Evolutionary conservation across 805 yeast species (phyloP), one percentile per base, ranked within the genome.

Genomic region (Sugiyamaella boreocaroliniensis): DNA sequence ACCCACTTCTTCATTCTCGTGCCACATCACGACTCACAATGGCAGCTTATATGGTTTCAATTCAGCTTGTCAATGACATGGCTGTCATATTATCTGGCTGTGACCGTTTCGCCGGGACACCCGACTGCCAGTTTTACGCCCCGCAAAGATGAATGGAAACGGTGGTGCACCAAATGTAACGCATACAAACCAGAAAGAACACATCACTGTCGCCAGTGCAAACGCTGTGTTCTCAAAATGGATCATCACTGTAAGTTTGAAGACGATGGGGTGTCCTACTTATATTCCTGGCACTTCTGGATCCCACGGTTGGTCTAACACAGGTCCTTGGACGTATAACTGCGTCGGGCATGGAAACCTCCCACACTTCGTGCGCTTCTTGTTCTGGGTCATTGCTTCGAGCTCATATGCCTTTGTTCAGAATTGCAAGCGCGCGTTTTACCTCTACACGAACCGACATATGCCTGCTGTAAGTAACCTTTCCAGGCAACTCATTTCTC

Each of bases 321-420:
- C 29, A 51, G 54, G 54, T 34, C 96, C 97, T 0, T 90, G 97
- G 97, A 88, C 96, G 0, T 78, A 80, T 67, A 90, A 87, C 64
- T 90, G 97, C 64, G 92, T 90, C 18, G 97, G 97, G 0, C 81
- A 80, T 64, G 66, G 68, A 0, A 90, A 90, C 63, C 73, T 80
- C 66, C 88, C 95, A 0, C 90, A 87, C 65, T 90, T 90, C 64
- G 61, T 86, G 56, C 72, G 97, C 51, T 90, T 90, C 64, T 62
- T 90, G 37, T 60, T 75, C 10, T 83, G 89, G 86, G 83, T 86
- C 11, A 54, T 57, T 7, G 58, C 62, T 42, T 58, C 68, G 2
- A 40, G 58, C 8, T 55, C 50, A 0, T 74, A 70, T 57, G 77
- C 82, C 0, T 63, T 77, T 9, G 59, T 67, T 45, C 72, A 77